Conservation (phyloP, 169 alveolate genomes). For the Ichthyophthirius multifiliis region DNA sequence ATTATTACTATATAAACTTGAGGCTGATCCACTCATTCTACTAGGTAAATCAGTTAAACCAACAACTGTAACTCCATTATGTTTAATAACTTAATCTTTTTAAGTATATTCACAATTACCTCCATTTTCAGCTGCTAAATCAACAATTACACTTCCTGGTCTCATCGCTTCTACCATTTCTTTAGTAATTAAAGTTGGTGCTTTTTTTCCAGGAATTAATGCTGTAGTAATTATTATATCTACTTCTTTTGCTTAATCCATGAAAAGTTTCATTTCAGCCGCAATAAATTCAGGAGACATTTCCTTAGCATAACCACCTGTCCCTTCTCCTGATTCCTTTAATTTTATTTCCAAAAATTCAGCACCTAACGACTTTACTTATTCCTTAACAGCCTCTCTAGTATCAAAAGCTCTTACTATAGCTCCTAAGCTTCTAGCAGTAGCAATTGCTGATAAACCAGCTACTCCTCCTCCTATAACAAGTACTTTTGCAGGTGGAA, state of each 20-base stretch:
- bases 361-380: slow-evolving; percentile 81
- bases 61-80: slow-evolving; percentile 83
- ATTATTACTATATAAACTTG: slow-evolving; percentile 17
- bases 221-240: slow-evolving; percentile 93
- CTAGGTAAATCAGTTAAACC: slow-evolving; percentile 89
- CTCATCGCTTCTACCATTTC: slow-evolving; percentile 84
- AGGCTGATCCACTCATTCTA: slow-evolving; percentile 71
- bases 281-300: slow-evolving; percentile 66
- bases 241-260: slow-evolving; percentile 76
- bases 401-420: slow-evolving; percentile 87
- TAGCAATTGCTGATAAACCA: slow-evolving; percentile 95
- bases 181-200: slow-evolving; percentile 87
- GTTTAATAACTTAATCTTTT: slow-evolving; percentile 68
- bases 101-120: slow-evolving; percentile 86
- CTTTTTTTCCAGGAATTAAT: slow-evolving; percentile 89
- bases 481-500: slow-evolving; percentile 91
- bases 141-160: slow-evolving; percentile 90
- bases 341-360: slow-evolving; percentile 50
- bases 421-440: slow-evolving; percentile 90
- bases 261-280: slow-evolving; percentile 78
- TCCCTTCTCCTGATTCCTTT: slow-evolving; percentile 79
- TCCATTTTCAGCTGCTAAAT: slow-evolving; percentile 91
- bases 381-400: slow-evolving; percentile 81
- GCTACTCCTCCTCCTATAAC: slow-evolving; percentile 97
- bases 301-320: slow-evolving; percentile 85